phyloP scores from a whole-genome alignment of 2,329 filamentous ascomycete species.

The Talaromyces sp. region DNA sequence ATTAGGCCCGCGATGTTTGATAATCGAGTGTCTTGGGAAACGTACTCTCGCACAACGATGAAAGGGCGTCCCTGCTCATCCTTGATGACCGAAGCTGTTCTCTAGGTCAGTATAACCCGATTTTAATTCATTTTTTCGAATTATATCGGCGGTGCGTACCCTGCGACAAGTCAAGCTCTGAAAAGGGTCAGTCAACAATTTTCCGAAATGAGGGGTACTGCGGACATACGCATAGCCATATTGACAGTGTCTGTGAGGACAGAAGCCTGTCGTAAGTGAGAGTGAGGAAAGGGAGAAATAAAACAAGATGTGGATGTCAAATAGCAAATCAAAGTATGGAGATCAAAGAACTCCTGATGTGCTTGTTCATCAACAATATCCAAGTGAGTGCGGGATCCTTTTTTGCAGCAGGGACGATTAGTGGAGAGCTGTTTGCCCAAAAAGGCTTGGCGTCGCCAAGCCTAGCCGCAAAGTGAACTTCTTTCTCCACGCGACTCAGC shows the following conservation, averaged over 20 bases:
- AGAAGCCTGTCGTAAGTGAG: slow-evolving; percentile 20
- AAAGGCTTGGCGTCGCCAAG: slow-evolving; percentile 31
- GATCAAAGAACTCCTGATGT: not conserved
- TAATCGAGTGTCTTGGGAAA: slow-evolving; percentile 24
- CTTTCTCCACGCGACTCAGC: slow-evolving; percentile 27
- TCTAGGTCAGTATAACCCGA: not conserved
- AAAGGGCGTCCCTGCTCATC: slow-evolving; percentile 97
- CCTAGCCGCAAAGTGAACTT: not conserved
- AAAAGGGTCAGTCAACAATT: slow-evolving; percentile 27
- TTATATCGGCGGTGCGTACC: slow-evolving; percentile 27
- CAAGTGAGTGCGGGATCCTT: slow-evolving; percentile 10
- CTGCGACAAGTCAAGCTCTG: slow-evolving; percentile 50
- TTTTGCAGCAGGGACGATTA: not conserved
- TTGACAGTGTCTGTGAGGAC: slow-evolving; percentile 37
- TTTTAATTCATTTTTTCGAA: not conserved
- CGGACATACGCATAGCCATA: slow-evolving; percentile 48
- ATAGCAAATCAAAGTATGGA: not conserved
- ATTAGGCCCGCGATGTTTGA: not conserved
- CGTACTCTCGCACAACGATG: slow-evolving; percentile 96
- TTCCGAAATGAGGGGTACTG: slow-evolving; percentile 36
- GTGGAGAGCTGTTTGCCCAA: slow-evolving; percentile 36
- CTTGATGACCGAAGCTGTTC: slow-evolving; percentile 72
- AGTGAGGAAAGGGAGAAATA: slow-evolving; percentile 15
- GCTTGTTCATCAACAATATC: not conserved
- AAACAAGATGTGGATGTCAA: not conserved